Evolutionary conservation across 148 eudicot genomes (phyloP).

Genomic region (Dysphania ambrosioides): DNA sequence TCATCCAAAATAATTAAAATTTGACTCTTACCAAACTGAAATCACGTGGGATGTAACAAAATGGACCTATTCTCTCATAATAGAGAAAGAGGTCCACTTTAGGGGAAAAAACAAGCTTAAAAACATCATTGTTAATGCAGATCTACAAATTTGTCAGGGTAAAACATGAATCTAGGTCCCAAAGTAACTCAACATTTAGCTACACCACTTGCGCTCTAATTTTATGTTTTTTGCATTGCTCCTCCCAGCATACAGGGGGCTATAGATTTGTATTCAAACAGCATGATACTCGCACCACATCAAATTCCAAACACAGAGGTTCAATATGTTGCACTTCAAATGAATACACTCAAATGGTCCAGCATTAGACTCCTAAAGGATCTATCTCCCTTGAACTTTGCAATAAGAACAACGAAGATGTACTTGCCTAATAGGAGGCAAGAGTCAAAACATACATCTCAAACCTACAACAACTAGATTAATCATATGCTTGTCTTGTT

Average conservation of each 20-base stretch:
- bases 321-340: neutral
- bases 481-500: neutral
- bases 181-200: neutral
- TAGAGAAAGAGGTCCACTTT: neutral
- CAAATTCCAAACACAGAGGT: neutral
- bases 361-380: too few species aligned
- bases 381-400: neutral
- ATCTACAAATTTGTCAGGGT: neutral
- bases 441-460: neutral
- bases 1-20: too few species aligned
- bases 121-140: neutral
- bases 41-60: too few species aligned
- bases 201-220: too few species aligned
- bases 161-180: neutral
- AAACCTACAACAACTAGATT: slow-evolving; percentile 1
- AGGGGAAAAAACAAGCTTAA: neutral
- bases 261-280: neutral
- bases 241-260: neutral
- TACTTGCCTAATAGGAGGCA: slow-evolving; percentile 2
- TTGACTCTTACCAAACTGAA: too few species aligned
- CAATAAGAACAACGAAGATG: neutral
- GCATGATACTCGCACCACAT: neutral
- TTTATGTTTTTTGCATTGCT: neutral
- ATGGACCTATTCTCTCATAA: neutral
- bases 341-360: too few species aligned